These are phyloP conservation scores for Fusarium pseudonygamai DNA, from an alignment of 2,329 filamentous ascomycete genomes.

Conservation along the genomic window DNA sequence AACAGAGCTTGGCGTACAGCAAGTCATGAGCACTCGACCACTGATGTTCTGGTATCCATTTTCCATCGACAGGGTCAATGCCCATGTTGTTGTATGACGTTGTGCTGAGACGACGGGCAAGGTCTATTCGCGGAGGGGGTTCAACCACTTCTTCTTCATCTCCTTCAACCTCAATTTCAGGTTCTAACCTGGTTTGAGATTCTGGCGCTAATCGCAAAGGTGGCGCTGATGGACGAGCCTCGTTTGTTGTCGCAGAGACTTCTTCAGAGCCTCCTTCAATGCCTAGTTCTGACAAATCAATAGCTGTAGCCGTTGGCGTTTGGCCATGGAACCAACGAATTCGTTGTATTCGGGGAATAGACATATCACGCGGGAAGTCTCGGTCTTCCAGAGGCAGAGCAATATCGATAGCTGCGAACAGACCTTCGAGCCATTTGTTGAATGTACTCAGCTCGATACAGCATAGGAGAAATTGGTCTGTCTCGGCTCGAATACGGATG, in stretches of 20 bases:
- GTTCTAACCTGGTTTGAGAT: constrained; percentile 35
- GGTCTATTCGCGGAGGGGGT: constrained; percentile 45
- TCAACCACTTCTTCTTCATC: constrained; percentile 33
- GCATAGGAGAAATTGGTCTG: constrained; percentile 77
- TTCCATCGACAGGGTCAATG: constrained; percentile 60
- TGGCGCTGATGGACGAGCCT: constrained; percentile 25
- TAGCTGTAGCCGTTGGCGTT: constrained; percentile 43
- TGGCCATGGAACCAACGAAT: constrained; percentile 60
- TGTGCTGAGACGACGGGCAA: constrained; percentile 54
- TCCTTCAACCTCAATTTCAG: constrained; percentile 34
- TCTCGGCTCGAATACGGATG: constrained; percentile 76
- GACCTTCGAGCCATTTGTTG: constrained; percentile 72
- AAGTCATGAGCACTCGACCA: constrained; percentile 67
- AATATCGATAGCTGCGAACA: constrained; percentile 79
- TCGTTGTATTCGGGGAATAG: constrained; percentile 66
- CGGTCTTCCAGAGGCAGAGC: constrained; percentile 76
- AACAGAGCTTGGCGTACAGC: constrained; percentile 68
- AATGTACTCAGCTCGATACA: constrained; percentile 72
- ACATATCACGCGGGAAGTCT: constrained; percentile 69
- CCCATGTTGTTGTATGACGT: constrained; percentile 57
- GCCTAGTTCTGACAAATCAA: constrained; percentile 40
- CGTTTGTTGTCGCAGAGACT: constrained; percentile 32
- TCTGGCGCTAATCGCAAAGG: constrained; percentile 26
- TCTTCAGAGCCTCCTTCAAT: constrained; percentile 32
- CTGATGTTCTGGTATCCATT: constrained; percentile 65